Percentiles rank a stretch among this genome's conserved stretches.
phyloP scores from a whole-genome alignment of 2,329 filamentous ascomycete genomes.

The Ampelomyces quisqualis region DNA sequence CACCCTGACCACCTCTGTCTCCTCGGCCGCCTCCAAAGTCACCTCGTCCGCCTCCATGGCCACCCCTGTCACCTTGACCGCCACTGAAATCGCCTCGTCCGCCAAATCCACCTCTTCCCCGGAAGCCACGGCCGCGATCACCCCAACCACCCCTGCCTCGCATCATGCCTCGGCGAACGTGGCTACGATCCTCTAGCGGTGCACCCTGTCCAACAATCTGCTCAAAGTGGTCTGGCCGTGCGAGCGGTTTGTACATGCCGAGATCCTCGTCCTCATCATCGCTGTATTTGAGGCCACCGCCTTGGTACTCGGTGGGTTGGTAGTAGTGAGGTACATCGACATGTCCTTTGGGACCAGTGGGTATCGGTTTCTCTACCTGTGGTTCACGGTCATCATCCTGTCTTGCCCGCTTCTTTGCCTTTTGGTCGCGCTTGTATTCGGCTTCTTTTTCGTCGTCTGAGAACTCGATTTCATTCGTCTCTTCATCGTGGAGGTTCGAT shows the following conservation, averaged over 20 bases:
- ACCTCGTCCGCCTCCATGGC: conserved; percentile 25
- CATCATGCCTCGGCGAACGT: conserved; percentile 40
- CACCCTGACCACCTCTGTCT: conserved; percentile 13
- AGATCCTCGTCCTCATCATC: conserved; percentile 48
- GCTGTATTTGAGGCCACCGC: conserved; percentile 46
- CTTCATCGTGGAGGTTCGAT: conserved; percentile 92
- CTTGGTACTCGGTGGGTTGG: conserved; percentile 32
- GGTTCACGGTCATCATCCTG: conserved; percentile 32
- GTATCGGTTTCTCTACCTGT: conserved; percentile 20
- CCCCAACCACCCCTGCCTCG: conserved; percentile 36
- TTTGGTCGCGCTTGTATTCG: conserved; percentile 62
- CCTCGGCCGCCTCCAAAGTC: conserved; percentile 33
- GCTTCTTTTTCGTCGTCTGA: conserved; percentile 95
- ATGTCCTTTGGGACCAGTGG: conserved; percentile 23
- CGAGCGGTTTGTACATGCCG: conserved; percentile 52
- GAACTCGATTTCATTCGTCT: conserved; percentile 89
- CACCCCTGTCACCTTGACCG: conserved; percentile 31
- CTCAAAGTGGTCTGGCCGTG: conserved; percentile 50
- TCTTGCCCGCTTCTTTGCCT: conserved; percentile 59
- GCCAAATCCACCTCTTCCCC: conserved; percentile 33
- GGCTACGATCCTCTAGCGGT: conserved; percentile 41
- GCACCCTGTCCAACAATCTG: conserved; percentile 47
- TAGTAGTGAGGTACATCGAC: conserved; percentile 20
- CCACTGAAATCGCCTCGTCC: conserved; percentile 28
- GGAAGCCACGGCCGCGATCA: conserved; percentile 43